Base-by-base conservation (phyloP, 2,329 filamentous ascomycete genomes). In the Periglandula ipomoeae region DNA sequence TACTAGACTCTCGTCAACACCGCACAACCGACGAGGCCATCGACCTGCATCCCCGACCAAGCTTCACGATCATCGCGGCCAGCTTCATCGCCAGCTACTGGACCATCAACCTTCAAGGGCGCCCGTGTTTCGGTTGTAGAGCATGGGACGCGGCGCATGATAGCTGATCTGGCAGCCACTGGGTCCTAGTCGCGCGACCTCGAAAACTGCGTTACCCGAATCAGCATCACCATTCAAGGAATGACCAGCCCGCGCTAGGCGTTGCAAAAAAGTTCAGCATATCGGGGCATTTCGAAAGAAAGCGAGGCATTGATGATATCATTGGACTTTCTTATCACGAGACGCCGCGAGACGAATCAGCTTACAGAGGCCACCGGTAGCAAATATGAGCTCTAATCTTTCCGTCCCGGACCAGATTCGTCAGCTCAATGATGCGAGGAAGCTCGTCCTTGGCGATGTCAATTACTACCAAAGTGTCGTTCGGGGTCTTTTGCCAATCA, bases 401-500 rank as follows among this genome's bases (percentile, higher is more conserved):
- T 78, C 80, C 27, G 77, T 89, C 52, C 73, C 78, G 61, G 84
- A 89, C 61, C 88, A 91, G 69, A 80, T 97, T 60, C 79, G 81
- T 59, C 90, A 96, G 73, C 84, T 98, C 58, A 84, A 94, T 65
- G 84, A 87, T 59, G 93, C 93, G 54, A 88, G 93, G 62, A 87
- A 87, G 64, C 84, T 97, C 53, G 90, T 94, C 47, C 78, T 97
- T 51, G 81, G 80, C 58, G 90, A 97, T 68, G 78, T 90, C 54
- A 82, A 82, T 62, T 89, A 94, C 70, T 98, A 97, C 67, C 83
- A 85, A 45, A 88, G 87, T 66, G 91, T 98, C 63, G 84, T 98
- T 54, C 87, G 88, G 61, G 89, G 89, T 43, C 89, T 97, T 54
- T 73, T 97, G n/a, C 89, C 90, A 49, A 90, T 97, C 60, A 87